These are phyloP conservation scores for Emericellopsis atlantica DNA, from an alignment of 2,329 filamentous ascomycete genomes.

Conservation along the genomic window DNA sequence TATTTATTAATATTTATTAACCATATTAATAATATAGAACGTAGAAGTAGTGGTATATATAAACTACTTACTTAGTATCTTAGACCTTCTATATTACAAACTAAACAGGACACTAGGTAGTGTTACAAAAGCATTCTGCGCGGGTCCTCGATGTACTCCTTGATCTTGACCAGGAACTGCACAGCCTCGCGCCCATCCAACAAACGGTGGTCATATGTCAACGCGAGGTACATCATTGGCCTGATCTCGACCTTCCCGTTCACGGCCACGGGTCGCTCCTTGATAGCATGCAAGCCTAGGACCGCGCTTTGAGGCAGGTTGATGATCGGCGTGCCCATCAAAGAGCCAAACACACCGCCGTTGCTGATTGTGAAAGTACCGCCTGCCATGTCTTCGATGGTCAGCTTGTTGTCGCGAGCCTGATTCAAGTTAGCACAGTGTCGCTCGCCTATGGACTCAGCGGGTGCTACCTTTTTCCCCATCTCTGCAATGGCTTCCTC, in stretches of 20 bases:
- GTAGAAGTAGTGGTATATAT: too few relatives aligned
- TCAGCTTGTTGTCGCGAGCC: conserved; percentile 92
- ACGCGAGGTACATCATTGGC: conserved; percentile 99
- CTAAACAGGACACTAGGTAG: background rate
- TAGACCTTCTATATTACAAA: too few relatives aligned
- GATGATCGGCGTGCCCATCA: conserved; percentile 98
- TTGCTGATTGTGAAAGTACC: conserved; percentile 98
- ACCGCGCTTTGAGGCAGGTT: conserved; percentile 91
- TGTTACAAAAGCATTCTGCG: conserved; percentile 68
- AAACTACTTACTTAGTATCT: too few relatives aligned
- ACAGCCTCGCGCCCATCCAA: conserved; percentile 92
- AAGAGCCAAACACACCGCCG: conserved; percentile 88
- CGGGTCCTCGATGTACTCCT: conserved; percentile 95
- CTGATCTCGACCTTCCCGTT: conserved; percentile 92
- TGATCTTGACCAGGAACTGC: conserved; percentile 92
- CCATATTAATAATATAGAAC: too few relatives aligned
- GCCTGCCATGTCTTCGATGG: conserved; percentile 98
- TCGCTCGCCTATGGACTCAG: background rate
- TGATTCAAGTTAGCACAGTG: conserved; percentile 16
- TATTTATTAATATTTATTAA: too few relatives aligned
- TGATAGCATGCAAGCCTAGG: conserved; percentile 89
- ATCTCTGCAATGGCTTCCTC: conserved; percentile 87
- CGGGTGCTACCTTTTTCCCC: conserved; percentile 67
- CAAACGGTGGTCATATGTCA: conserved; percentile 95
- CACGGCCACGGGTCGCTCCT: conserved; percentile 79